Evolutionary conservation across 2,329 filamentous ascomycete species (phyloP).

Genomic region (Alternaria arborescens): DNA sequence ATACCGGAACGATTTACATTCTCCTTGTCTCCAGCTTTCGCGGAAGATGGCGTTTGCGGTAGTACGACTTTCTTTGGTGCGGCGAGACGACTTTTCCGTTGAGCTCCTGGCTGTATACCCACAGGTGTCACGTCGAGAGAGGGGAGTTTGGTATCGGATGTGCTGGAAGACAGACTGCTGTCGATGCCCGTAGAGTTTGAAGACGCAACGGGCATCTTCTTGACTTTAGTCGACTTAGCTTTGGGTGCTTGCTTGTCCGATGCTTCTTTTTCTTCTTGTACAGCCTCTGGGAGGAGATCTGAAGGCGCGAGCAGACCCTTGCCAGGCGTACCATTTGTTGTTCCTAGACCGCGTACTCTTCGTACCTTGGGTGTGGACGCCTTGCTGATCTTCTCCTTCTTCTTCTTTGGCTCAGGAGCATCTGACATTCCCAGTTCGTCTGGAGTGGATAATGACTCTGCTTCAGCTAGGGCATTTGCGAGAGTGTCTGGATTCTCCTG

Average conservation of each 20-base stretch:
- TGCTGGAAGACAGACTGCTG: slow-evolving; percentile 15
- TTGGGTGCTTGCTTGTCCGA: slow-evolving; percentile 25
- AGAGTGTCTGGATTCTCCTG: slow-evolving; percentile 50
- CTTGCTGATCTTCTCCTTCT: slow-evolving; percentile 32
- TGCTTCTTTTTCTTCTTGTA: slow-evolving; percentile 36
- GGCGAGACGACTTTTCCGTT: slow-evolving; percentile 46
- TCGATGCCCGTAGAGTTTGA: slow-evolving; percentile 9
- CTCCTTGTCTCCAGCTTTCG: slow-evolving; percentile 34
- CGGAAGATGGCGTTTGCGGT: slow-evolving; percentile 25
- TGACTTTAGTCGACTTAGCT: slow-evolving; percentile 30
- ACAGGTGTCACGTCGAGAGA: slow-evolving; percentile 34
- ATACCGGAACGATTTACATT: slow-evolving; percentile 30
- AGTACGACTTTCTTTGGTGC: slow-evolving; percentile 48
- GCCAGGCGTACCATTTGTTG: slow-evolving; percentile 50
- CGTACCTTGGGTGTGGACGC: slow-evolving; percentile 45
- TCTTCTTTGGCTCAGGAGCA: slow-evolving; percentile 32
- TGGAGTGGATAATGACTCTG: slow-evolving; percentile 41
- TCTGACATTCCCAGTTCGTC: slow-evolving; percentile 42
- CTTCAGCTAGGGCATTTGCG: slow-evolving; percentile 38
- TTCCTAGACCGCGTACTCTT: slow-evolving; percentile 44
- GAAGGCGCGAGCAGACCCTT: slow-evolving; percentile 46
- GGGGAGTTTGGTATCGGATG: slow-evolving; percentile 26
- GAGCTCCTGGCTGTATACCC: slow-evolving; percentile 26
- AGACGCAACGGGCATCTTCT: slow-evolving; percentile 33
- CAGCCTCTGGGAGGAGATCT: slow-evolving; percentile 40